Conservation (phyloP, 805 yeast species). For the Blastobotrys americana region DNA sequence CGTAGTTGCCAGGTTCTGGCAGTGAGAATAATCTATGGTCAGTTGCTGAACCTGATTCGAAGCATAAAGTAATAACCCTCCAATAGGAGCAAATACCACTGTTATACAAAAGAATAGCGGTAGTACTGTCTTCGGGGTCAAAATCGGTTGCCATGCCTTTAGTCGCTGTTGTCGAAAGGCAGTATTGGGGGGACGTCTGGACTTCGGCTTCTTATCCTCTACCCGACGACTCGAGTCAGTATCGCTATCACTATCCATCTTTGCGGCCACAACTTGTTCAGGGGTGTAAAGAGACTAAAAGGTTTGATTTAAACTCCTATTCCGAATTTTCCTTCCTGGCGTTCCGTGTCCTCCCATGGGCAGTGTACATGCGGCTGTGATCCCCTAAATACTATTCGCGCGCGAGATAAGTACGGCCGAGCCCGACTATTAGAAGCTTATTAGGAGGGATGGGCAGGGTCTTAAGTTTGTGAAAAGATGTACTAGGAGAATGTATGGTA, state of each 20-base stretch:
- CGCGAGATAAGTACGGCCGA: too few species aligned
- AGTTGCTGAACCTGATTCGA: constrained; percentile 72
- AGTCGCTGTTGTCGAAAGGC: constrained; percentile 49
- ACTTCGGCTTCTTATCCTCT: constrained; percentile 31
- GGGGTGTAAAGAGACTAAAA: neutral
- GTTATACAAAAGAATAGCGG: constrained; percentile 73
- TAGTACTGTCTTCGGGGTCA: constrained; percentile 84
- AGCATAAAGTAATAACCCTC: constrained; percentile 75
- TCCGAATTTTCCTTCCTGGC: neutral
- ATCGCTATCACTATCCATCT: constrained; percentile 32
- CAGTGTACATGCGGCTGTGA: too few species aligned
- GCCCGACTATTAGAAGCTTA: too few species aligned
- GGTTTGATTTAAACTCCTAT: neutral
- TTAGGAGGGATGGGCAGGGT: too few species aligned
- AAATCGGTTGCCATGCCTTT: constrained; percentile 77
- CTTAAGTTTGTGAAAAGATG: too few species aligned
- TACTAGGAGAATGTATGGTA: too few species aligned
- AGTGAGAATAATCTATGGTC: constrained; percentile 66
- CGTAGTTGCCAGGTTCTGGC: constrained; percentile 46
- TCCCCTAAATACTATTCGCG: too few species aligned
- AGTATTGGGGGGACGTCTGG: constrained; percentile 37
- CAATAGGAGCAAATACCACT: constrained; percentile 81
- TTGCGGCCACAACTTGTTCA: constrained; percentile 1
- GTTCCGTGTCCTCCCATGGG: neutral
- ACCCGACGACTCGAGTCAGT: constrained; percentile 23